Base-by-base conservation (phyloP, 2,329 filamentous ascomycete species). In the Colletotrichum siamense region DNA sequence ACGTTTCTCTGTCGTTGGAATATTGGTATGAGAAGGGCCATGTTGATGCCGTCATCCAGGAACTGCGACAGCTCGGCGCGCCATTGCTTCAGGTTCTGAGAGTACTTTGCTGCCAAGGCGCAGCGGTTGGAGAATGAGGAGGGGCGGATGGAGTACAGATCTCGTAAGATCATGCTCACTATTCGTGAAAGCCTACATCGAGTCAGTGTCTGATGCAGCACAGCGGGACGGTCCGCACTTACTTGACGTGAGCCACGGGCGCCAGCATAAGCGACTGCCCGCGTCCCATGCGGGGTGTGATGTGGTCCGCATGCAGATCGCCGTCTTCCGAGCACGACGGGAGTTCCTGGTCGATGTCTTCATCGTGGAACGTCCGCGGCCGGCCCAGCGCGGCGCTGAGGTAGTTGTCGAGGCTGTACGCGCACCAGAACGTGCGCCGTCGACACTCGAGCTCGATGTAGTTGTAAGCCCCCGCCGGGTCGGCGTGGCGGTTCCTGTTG, bases 351-450 rank as follows among this genome's bases (percentile, higher is more conserved):
- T 93, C 92, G 67, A 93, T 92, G 71, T 93, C 91, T 61, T 93
- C 91, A 64, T 93, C 91, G 74, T 92, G 92, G 65, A 93, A 91
- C 3, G 91, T 87, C 18, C 89, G 83, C 2, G 92, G 92, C 22
- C 92, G 86, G 3, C 92, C 92, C 12, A 93, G 87, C 66, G 91
- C 89, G 24, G 91, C 89, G 71, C 91, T 92, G 15, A 94, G 86
- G 76, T 94, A 94, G 67, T 90, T 92, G 79, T 94, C 92, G 5
- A 94, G 83, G 16, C 88, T 90, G 79, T 94, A 94, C 0, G 91
- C 90, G 36, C 90, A 91, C 92, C 92, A 94, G 69, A 94, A 93
- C 0, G 91, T 86, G 2, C 86, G 81, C 26, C 84, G 82, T 2
- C 86, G 83, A 67, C 84, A 86, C 71, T 88, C 85, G 0, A 82